phyloP scores from a whole-genome alignment of 2,329 filamentous ascomycete species.

The Sporothrix mexicana region DNA sequence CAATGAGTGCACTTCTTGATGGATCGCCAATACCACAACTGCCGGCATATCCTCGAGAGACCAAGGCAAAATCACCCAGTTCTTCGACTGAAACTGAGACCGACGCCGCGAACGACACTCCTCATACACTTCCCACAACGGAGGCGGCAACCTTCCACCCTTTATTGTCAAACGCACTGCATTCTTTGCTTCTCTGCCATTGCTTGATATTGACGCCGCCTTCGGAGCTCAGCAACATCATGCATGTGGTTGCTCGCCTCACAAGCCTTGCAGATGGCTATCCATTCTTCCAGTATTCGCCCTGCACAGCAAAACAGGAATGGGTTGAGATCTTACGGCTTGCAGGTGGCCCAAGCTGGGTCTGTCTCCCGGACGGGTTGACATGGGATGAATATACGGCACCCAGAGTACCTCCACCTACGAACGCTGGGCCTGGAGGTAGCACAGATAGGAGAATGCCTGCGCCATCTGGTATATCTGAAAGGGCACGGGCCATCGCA shows the following conservation, averaged over 20 bases:
- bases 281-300: constrained; percentile 76
- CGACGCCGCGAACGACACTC: constrained; percentile 37
- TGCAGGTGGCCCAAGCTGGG: constrained; percentile 44
- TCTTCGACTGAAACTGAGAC: not conserved
- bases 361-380: constrained; percentile 48
- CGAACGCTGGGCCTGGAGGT: no score
- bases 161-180: constrained; percentile 76
- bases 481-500: not conserved
- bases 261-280: constrained; percentile 77
- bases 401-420: not conserved
- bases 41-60: constrained; percentile 64
- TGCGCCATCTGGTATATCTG: not conserved
- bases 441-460: not conserved
- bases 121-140: constrained; percentile 62
- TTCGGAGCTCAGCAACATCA: constrained; percentile 79
- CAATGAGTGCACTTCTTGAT: constrained; percentile 70
- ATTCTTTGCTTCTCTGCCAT: constrained; percentile 78
- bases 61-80: not conserved
- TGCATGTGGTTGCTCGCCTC: constrained; percentile 79
- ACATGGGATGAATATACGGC: constrained; percentile 20
- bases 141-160: constrained; percentile 80
- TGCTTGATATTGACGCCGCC: constrained; percentile 78
- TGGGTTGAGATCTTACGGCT: constrained; percentile 78
- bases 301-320: constrained; percentile 74
- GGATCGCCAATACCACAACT: constrained; percentile 69